Percentiles rank a stretch among this genome's conserved stretches.
phyloP scores from a whole-genome alignment of 2,329 filamentous ascomycete genomes.

The Akanthomyces uredinophilus region DNA sequence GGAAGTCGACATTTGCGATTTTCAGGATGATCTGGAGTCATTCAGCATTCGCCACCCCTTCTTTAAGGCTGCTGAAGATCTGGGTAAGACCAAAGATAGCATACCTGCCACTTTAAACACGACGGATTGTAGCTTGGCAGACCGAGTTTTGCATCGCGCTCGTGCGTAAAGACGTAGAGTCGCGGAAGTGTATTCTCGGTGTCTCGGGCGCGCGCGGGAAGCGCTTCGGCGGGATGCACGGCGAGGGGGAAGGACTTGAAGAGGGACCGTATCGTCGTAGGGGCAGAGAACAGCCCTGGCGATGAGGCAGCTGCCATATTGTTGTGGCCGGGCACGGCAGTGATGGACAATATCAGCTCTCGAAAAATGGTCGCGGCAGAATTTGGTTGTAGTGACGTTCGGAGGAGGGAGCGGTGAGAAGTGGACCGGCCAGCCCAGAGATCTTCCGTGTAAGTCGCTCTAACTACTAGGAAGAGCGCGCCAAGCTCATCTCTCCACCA shows the following conservation, averaged over 20 bases:
- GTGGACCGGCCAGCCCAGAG: too few species aligned
- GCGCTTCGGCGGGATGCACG: conserved; percentile 68
- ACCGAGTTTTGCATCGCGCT: conserved; percentile 54
- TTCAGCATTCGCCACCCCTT: too few species aligned
- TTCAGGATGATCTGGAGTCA: conserved; percentile 68
- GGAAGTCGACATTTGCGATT: conserved; percentile 65
- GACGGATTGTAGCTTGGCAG: conserved; percentile 82
- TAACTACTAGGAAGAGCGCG: too few species aligned
- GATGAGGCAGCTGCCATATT: not conserved
- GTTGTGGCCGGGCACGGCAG: not conserved
- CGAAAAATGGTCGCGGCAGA: too few species aligned
- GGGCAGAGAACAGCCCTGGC: conserved; percentile 48
- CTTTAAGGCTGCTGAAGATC: not conserved
- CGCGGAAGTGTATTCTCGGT: conserved; percentile 35
- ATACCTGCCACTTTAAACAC: conserved; percentile 94
- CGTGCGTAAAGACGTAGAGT: conserved; percentile 72
- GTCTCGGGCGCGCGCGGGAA: conserved; percentile 55
- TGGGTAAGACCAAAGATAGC: conserved; percentile 23
- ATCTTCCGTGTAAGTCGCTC: not conserved
- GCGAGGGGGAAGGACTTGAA: conserved; percentile 80
- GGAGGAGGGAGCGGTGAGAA: too few species aligned
- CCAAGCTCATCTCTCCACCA: too few species aligned
- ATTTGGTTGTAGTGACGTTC: too few species aligned
- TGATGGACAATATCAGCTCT: too few species aligned
- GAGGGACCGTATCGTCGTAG: conserved; percentile 70